Evolutionary conservation across 2,329 filamentous ascomycete species (phyloP), one percentile per base, ranked within the genome.

Genomic region (Fusarium subglutinans): DNA sequence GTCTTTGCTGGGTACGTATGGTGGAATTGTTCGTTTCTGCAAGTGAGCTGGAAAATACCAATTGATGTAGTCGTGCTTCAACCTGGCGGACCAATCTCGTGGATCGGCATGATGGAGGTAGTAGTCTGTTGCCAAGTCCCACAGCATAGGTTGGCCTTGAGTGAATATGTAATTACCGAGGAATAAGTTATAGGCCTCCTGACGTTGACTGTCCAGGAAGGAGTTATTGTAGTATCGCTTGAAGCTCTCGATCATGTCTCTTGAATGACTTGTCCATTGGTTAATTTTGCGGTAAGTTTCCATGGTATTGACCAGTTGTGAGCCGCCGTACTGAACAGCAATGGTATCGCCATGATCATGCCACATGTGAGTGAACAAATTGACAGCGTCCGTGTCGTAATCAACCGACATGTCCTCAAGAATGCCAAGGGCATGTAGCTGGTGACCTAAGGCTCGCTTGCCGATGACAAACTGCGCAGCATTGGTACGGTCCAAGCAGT

Each of bases 221-320:
- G 96, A 97, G 80, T 99, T 99, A 84, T 98, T 98, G 83, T 99
- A 99, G 82, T 98, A 99, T 35, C 96, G 90, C 82, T 98, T 99
- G 86, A 99, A 98, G 81, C 94, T 98, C 84, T 99, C 96, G 28
- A 99, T 95, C 96, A 99, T 98, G 82, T 99, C 96, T 75, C 96
- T 90, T 6, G 96, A 98, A 81, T 98, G 95, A 77, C 94, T 98
- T 30, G 95, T 97, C 96, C 96, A 99, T 81, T 98, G 96, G 76
- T 98, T 98, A 81, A 98, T 97, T 83, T 98, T 98, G 65, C 96
- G 93, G 82, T 99, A 99, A 9, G 96, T 99, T 75, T 97, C 95
- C 95, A 99, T 98, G 1, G 96, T 99, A 81, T 99, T 99, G 77
- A 99, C 96, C 2, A 99, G 89, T 82, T 99, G 96, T 6, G 95